Evolutionary conservation across 73 alveolate genomes (phyloP).

Genomic region (Tetrahymena borealis): DNA sequence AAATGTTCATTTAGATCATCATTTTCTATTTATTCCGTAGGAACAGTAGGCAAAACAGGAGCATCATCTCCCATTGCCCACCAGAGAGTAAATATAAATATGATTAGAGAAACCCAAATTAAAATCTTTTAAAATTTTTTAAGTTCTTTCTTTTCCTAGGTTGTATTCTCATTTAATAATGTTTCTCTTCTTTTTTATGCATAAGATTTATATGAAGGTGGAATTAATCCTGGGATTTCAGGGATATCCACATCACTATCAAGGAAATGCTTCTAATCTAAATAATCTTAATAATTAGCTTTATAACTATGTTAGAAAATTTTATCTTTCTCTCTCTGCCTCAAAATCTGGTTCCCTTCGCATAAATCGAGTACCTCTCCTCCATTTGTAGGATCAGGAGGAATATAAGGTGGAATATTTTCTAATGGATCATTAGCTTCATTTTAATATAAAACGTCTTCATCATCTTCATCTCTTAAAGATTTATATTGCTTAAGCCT

Average conservation of each 20-base stretch:
- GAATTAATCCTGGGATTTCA: not conserved
- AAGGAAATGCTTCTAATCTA: not conserved
- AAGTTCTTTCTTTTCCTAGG: not conserved
- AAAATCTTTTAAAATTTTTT: not conserved
- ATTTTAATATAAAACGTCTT: not conserved
- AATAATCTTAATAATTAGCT: not conserved
- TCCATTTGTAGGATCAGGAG: not conserved
- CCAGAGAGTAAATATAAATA: not conserved
- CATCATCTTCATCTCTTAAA: not conserved
- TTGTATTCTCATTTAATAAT: not conserved
- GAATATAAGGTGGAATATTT: not conserved
- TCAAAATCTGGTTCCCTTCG: not conserved
- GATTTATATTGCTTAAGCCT: not conserved
- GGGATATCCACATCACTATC: not conserved
- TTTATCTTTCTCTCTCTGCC: not conserved
- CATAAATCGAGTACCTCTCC: not conserved
- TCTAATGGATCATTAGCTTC: not conserved
- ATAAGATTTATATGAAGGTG: not conserved
- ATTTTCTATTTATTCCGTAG: not conserved
- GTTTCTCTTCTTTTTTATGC: not conserved
- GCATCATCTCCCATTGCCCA: not conserved
- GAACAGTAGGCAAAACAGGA: not conserved
- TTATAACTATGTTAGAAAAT: not conserved
- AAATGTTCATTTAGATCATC: not conserved
- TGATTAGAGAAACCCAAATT: not conserved